Evolutionary conservation across 139 green algal species (phyloP).

Genomic region (Coccomyxa sp.): DNA sequence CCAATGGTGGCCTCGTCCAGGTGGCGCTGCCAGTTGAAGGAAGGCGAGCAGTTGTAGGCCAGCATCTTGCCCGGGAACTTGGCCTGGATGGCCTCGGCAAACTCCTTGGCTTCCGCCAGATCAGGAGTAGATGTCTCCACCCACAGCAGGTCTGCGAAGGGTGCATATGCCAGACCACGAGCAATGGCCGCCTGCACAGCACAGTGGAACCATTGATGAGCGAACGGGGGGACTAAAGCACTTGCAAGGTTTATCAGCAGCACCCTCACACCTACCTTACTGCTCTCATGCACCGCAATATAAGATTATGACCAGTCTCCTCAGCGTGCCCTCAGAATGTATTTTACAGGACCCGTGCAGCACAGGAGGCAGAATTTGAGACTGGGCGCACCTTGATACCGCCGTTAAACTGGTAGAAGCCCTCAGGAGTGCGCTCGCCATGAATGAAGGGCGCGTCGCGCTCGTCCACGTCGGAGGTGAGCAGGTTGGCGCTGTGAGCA

Average conservation of each 20-base stretch:
- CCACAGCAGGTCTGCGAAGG: conserved; percentile 86
- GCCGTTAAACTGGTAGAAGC: conserved; percentile 70
- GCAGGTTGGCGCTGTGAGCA: conserved; percentile 69
- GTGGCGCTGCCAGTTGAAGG: conserved; percentile 91
- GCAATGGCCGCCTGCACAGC: conserved; percentile 56
- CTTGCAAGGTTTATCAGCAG: too few species aligned
- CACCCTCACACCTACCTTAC: too few species aligned
- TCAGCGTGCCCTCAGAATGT: too few species aligned
- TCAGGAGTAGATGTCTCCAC: conserved; percentile 82
- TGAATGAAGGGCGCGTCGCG: conserved; percentile 69
- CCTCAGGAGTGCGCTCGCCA: conserved; percentile 77
- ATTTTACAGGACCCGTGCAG: too few species aligned
- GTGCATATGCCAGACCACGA: conserved; percentile 79
- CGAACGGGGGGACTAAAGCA: too few species aligned
- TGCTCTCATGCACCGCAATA: too few species aligned
- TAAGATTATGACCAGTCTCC: too few species aligned
- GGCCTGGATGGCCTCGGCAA: conserved; percentile 71
- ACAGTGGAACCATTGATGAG: too few species aligned
- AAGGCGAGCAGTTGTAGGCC: conserved; percentile 90
- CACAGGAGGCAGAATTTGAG: background rate
- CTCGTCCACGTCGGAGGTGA: conserved; percentile 81
- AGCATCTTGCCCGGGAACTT: conserved; percentile 85
- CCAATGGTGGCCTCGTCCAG: conserved; percentile 69
- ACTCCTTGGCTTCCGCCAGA: conserved; percentile 65
- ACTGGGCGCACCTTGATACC: conserved; percentile 61